phyloP scores from a whole-genome alignment of 371 early-diverging fungal species.

The Mucor racemosus region DNA sequence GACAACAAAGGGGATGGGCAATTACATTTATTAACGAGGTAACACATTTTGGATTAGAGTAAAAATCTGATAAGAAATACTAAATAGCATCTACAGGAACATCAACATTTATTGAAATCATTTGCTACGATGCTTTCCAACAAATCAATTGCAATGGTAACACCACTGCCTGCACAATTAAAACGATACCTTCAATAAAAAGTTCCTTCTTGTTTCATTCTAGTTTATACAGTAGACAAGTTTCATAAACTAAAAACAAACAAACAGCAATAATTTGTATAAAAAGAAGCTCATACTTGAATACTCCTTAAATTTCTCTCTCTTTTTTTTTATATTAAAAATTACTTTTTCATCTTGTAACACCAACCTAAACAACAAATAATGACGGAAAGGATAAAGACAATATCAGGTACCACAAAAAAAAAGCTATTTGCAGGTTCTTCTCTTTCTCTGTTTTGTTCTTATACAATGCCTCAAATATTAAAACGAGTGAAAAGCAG shows the following conservation, averaged over 20 bases:
- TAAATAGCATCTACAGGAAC: conserved; percentile 36
- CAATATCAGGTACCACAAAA: conserved; percentile 20
- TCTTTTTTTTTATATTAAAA: not conserved
- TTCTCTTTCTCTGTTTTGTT: conserved; percentile 15
- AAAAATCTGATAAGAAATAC: not conserved
- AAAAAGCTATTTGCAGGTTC: conserved; percentile 18
- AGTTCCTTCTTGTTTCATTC: not conserved
- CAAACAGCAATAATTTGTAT: not conserved
- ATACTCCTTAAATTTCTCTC: not conserved
- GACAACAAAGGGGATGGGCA: conserved; percentile 47
- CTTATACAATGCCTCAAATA: conserved; percentile 18
- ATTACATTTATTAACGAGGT: conserved; percentile 68
- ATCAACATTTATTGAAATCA: conserved; percentile 49
- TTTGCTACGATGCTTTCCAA: conserved; percentile 53
- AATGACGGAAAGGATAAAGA: conserved; percentile 11
- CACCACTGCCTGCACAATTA: conserved; percentile 60
- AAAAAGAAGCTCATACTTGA: not conserved
- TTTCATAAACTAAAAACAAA: conserved; percentile 1
- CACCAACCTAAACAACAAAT: conserved; percentile 2
- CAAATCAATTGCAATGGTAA: conserved; percentile 50
- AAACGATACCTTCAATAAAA: conserved; percentile 18
- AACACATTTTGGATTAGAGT: not conserved
- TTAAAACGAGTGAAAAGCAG: conserved; percentile 7
- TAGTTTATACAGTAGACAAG: not conserved
- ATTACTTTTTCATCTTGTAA: not conserved